Base-by-base conservation (phyloP, 108 stramenopile genomes). In the Phaeodactylum tricornutum region DNA sequence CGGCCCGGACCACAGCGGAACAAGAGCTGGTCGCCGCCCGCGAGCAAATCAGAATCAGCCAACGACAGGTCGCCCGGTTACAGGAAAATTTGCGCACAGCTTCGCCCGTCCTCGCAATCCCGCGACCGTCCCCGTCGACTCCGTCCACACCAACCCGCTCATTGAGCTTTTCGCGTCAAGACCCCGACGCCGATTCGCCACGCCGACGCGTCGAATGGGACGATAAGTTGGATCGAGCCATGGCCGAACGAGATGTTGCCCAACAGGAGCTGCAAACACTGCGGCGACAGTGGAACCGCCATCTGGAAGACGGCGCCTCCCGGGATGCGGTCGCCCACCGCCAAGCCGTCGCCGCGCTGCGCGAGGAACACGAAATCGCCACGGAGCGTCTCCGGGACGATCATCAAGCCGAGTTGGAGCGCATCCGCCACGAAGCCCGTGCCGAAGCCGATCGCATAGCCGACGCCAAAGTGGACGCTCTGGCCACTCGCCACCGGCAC, bases 211-310 rank as follows among this genome's bases (percentile, higher is more conserved):
- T 26, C 5, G 44, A 45, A 4, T 26, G 20, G 44, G 44, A 45
- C 22, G 44, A 45, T 26, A 45, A 26, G 15, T 21, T 45, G 8
- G 44, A 45, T 8, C 44, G 44, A 15, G 44, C 44, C 3, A 45
- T 45, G 24, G 17, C 22, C 27, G 44, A 45, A 45, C 4, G 44
- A n/a, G 44, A 45, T 8, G 5, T 45, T 6, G 23, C 4, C 17
- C 24, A 20, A 9, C 44, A 45, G 28, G n/a, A n/a, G n/a, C n/a
- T n/a, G n/a, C n/a, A n/a, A n/a, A n/a, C n/a, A n/a, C n/a, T n/a
- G n/a, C n/a, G n/a, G n/a, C n/a, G n/a, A n/a, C n/a, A n/a, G n/a
- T n/a, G n/a, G n/a, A n/a, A n/a, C n/a, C n/a, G n/a, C n/a, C n/a
- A n/a, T n/a, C n/a, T n/a, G n/a, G n/a, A n/a, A n/a, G n/a, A n/a